Evolutionary conservation across 2,329 filamentous ascomycete genomes (phyloP).

Genomic region (Xylariomycetidae sp.): DNA sequence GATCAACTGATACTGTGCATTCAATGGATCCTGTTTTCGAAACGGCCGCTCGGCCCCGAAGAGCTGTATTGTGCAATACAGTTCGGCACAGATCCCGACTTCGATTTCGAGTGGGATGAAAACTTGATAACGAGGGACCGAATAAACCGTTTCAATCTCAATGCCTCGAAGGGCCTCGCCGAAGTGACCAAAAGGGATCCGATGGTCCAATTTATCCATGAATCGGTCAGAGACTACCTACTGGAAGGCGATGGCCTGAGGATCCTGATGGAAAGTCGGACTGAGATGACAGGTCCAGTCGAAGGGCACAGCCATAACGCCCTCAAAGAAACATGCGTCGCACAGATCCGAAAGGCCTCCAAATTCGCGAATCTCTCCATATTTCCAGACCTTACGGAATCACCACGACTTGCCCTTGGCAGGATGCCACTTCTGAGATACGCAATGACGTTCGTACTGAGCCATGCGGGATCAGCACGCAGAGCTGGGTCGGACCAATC

Average conservation of each 20-base stretch:
- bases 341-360: too few species aligned
- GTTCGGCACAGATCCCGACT: slow-evolving; percentile 15
- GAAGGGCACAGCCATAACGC: too few species aligned
- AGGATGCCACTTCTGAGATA: too few species aligned
- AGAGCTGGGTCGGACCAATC: too few species aligned
- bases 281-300: too few species aligned
- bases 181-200: slow-evolving; percentile 31
- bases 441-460: too few species aligned
- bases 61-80: slow-evolving; percentile 41
- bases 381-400: too few species aligned
- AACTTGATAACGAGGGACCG: slow-evolving; percentile 9
- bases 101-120: slow-evolving; percentile 19
- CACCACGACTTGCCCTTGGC: too few species aligned
- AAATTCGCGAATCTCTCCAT: too few species aligned
- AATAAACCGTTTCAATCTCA: slow-evolving; percentile 30
- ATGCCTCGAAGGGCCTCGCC: slow-evolving; percentile 44
- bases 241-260: slow-evolving; percentile 29
- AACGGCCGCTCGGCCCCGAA: slow-evolving; percentile 31
- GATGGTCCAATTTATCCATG: slow-evolving; percentile 47
- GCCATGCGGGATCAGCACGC: too few species aligned
- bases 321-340: too few species aligned
- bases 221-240: slow-evolving; percentile 44
- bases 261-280: slow-evolving; percentile 4
- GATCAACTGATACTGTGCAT: slow-evolving; percentile 39
- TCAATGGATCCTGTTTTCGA: slow-evolving; percentile 48